phyloP scores from a whole-genome alignment of 2,329 filamentous ascomycete genomes.

The Geosmithia morbida region DNA sequence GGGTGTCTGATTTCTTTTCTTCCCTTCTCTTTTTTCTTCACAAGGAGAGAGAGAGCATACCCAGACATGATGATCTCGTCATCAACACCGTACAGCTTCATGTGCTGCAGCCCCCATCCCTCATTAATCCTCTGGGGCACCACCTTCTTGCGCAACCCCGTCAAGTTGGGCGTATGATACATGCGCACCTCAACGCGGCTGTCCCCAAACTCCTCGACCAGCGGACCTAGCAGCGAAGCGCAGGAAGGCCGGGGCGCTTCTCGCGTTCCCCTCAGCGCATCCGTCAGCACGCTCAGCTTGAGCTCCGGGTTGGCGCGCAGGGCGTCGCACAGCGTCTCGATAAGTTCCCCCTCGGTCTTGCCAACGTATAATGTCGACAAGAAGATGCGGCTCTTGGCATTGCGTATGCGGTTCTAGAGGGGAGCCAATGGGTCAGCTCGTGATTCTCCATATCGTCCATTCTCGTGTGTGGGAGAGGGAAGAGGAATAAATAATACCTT shows the following conservation, averaged over 20 bases:
- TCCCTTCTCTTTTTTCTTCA: too few species aligned
- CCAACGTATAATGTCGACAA: constrained; percentile 96
- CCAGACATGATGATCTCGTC: constrained; percentile 92
- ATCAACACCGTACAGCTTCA: constrained; percentile 95
- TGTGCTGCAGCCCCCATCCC: constrained; percentile 95
- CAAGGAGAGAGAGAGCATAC: constrained; percentile 24
- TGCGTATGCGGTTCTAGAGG: constrained; percentile 61
- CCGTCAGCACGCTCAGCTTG: constrained; percentile 77
- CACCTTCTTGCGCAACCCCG: constrained; percentile 67
- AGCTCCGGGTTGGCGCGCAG: constrained; percentile 61
- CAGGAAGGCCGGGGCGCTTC: constrained; percentile 78
- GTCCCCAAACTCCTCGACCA: constrained; percentile 73
- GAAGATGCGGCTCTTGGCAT: constrained; percentile 68
- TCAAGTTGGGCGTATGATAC: constrained; percentile 96
- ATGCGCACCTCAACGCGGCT: constrained; percentile 84
- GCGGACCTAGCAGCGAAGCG: constrained; percentile 71
- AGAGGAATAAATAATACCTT: constrained; percentile 52
- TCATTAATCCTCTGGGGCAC: constrained; percentile 90
- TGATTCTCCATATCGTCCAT: not conserved
- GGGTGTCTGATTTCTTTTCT: too few species aligned
- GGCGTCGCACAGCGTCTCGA: constrained; percentile 62
- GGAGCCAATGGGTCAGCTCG: not conserved
- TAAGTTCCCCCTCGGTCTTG: constrained; percentile 80
- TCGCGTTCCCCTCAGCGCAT: constrained; percentile 79
- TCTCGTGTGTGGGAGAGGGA: not conserved